Conservation (phyloP, 345 rosid species). For the Dimocarpus longan region DNA sequence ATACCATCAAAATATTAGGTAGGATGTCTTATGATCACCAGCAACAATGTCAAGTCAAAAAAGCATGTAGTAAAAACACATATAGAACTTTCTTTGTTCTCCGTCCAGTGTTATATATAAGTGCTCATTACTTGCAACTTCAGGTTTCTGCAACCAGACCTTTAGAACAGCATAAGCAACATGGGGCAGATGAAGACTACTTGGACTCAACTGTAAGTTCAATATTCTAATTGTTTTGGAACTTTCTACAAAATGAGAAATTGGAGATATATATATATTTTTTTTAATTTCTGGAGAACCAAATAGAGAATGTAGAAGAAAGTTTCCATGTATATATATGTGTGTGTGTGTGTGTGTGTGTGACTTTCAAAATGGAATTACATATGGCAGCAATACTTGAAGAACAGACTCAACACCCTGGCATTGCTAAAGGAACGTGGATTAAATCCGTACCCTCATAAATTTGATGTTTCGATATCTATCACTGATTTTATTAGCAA, state of each 20-base stretch:
- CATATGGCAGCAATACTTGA: background rate
- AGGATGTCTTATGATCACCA: too few species aligned
- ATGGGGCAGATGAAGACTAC: background rate
- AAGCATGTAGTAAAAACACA: too few species aligned
- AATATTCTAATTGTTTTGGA: background rate
- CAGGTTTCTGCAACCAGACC: background rate
- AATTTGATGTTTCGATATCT: background rate
- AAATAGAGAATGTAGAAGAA: background rate
- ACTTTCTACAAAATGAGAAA: too few species aligned
- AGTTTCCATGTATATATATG: background rate
- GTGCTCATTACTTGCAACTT: background rate
- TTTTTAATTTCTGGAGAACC: too few species aligned
- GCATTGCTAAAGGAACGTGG: background rate
- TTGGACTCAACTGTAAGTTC: slow-evolving; percentile 9
- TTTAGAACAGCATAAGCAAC: background rate
- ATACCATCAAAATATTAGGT: too few species aligned
- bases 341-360: background rate
- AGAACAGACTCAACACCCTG: background rate
- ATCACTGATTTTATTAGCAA: background rate
- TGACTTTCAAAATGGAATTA: background rate
- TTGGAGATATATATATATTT: too few species aligned
- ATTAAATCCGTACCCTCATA: background rate
- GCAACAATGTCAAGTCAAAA: too few species aligned
- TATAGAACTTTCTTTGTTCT: background rate
- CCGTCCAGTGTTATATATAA: background rate